Evolutionary conservation across 163 green algal genomes (phyloP).

Genomic region (Smithsoniella earleae): DNA sequence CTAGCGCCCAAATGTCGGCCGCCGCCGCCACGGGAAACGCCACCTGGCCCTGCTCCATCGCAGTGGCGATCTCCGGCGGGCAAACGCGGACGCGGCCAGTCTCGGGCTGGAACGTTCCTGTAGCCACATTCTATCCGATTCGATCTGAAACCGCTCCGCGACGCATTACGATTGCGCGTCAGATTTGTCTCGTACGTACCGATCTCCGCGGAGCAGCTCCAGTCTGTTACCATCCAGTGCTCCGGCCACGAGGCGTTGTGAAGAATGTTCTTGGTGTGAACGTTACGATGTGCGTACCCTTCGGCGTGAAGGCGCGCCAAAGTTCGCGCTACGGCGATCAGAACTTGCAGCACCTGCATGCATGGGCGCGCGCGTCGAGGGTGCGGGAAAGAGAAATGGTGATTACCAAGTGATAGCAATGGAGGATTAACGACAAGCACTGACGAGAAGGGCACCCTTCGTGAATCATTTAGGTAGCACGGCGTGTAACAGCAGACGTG

Average conservation of each 20-base stretch:
- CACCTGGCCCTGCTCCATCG: constrained; percentile 15
- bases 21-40: neutral
- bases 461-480: too few species aligned
- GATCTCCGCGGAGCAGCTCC: neutral
- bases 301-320: neutral
- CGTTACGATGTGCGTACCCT: neutral
- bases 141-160: too few species aligned
- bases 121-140: too few species aligned
- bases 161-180: too few species aligned
- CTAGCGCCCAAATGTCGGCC: constrained; percentile 4
- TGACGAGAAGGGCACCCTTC: too few species aligned
- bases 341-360: neutral
- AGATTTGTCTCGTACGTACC: too few species aligned
- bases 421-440: too few species aligned
- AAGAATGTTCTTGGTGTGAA: neutral
- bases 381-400: too few species aligned
- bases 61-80: neutral
- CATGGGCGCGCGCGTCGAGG: neutral
- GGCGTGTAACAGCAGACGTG: too few species aligned
- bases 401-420: too few species aligned
- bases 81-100: neutral
- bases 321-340: neutral
- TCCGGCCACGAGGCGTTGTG: neutral
- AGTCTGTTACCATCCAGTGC: constrained; percentile 16
- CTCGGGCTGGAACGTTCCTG: constrained; percentile 7